Percentiles rank a stretch among this genome's conserved stretches.
Conservation (phyloP, 305 asterid species). For the Salvia sclarea region DNA sequence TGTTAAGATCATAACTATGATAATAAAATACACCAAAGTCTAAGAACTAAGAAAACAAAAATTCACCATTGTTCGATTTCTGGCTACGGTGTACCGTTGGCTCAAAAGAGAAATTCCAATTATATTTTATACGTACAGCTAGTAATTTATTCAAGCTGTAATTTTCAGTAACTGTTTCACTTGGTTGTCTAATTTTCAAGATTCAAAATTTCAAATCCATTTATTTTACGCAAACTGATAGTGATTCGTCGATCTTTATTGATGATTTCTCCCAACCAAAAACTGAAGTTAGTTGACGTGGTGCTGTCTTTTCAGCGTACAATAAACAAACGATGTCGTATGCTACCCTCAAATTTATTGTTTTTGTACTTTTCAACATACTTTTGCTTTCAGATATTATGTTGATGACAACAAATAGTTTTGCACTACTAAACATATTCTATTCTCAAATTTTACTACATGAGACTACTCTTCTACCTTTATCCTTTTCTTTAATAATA, state of each 20-base stretch:
- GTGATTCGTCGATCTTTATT: constrained; percentile 19
- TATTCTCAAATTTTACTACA: background rate
- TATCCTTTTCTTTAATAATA: no score
- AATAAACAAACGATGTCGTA: background rate
- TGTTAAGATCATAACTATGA: no score
- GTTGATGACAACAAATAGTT: background rate
- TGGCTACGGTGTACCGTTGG: no score
- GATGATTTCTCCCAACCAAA: constrained; percentile 24
- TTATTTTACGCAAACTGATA: constrained; percentile 13
- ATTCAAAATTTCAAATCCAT: background rate
- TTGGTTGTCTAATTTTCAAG: background rate
- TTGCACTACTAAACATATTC: background rate
- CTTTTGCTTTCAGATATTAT: background rate
- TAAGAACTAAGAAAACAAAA: no score
- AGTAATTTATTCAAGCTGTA: background rate
- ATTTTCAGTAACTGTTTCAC: background rate
- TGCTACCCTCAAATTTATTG: background rate
- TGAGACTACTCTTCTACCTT: no score
- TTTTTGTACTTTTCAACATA: background rate
- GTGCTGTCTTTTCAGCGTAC: background rate
- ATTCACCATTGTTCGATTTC: no score
- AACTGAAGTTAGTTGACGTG: background rate
- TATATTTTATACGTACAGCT: no score
- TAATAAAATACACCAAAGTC: no score
- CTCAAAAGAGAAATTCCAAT: no score